Evolutionary conservation across 1,284 basidiomycete genomes (phyloP).

Genomic region (Boletus holoroseus): DNA sequence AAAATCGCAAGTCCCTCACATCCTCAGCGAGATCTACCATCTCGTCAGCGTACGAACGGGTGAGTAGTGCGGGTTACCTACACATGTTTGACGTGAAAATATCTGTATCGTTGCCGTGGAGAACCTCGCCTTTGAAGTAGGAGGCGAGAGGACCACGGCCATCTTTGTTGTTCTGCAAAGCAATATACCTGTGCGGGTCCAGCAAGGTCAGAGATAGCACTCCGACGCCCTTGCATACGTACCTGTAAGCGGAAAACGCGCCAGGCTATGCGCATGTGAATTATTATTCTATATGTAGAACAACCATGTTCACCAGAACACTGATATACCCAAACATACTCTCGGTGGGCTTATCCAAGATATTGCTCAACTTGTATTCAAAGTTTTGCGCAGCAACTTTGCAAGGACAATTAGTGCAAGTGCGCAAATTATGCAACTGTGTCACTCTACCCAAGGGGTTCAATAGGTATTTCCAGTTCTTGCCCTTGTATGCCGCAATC

Average conservation of each 20-base stretch:
- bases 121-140: slow-evolving; percentile 95
- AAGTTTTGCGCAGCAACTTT: slow-evolving; percentile 91
- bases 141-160: slow-evolving; percentile 87
- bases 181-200: slow-evolving; percentile 59
- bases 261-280: slow-evolving; percentile 59
- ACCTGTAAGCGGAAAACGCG: slow-evolving; percentile 88
- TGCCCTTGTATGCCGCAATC: slow-evolving; percentile 90
- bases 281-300: not conserved
- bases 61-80: slow-evolving; percentile 35
- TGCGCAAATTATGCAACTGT: not conserved
- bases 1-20: slow-evolving; percentile 41
- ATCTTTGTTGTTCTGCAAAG: slow-evolving; percentile 81
- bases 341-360: slow-evolving; percentile 93
- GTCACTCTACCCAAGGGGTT: slow-evolving; percentile 72
- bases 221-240: slow-evolving; percentile 1
- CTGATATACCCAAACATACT: slow-evolving; percentile 91
- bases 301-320: slow-evolving; percentile 51
- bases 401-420: slow-evolving; percentile 9
- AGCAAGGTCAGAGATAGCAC: not conserved
- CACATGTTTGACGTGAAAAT: slow-evolving; percentile 95
- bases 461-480: slow-evolving; percentile 71
- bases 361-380: slow-evolving; percentile 90
- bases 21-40: slow-evolving; percentile 75
- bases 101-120: slow-evolving; percentile 87
- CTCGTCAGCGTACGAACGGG: slow-evolving; percentile 7